Conservation (phyloP, 2,329 filamentous ascomycete species). For the Aspergillus aculeatus region DNA sequence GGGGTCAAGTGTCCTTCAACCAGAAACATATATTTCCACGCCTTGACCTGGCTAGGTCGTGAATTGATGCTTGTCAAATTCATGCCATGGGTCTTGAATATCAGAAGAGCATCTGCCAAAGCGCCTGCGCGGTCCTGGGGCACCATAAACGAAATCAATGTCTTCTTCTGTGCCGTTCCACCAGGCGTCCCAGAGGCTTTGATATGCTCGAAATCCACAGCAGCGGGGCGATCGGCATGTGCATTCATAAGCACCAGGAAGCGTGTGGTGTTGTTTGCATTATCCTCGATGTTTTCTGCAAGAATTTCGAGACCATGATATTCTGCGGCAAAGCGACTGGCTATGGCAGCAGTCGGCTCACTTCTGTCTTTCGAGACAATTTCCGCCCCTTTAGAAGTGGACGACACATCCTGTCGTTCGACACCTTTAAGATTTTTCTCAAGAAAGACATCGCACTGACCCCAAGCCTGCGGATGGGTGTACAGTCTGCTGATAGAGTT, state of each 20-base stretch:
- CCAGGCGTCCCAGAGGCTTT: slow-evolving; percentile 9
- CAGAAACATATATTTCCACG: slow-evolving; percentile 94
- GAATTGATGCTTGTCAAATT: slow-evolving; percentile 92
- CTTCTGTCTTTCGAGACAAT: slow-evolving; percentile 60
- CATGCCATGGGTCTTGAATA: slow-evolving; percentile 70
- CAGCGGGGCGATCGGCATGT: slow-evolving; percentile 26
- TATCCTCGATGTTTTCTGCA: slow-evolving; percentile 49
- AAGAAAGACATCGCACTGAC: slow-evolving; percentile 80
- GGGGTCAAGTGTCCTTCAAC: slow-evolving; percentile 74
- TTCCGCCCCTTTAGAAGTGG: slow-evolving; percentile 81
- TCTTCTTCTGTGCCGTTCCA: slow-evolving; percentile 46
- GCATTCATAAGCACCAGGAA: slow-evolving; percentile 47
- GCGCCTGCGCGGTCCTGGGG: slow-evolving; percentile 76
- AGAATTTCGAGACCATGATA: slow-evolving; percentile 69
- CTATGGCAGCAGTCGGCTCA: slow-evolving; percentile 72
- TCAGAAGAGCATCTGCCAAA: slow-evolving; percentile 73
- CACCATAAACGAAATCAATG: slow-evolving; percentile 79
- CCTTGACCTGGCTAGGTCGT: slow-evolving; percentile 68
- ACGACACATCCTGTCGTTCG: slow-evolving; percentile 80
- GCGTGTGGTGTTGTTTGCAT: slow-evolving; percentile 47
- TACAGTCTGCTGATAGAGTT: slow-evolving; percentile 72
- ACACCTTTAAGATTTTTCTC: slow-evolving; percentile 65
- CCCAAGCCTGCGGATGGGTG: slow-evolving; percentile 93
- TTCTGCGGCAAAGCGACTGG: slow-evolving; percentile 70
- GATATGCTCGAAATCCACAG: slow-evolving; percentile 18